Conservation (phyloP, 805 yeast species). For the Starmerella bacillaris region DNA sequence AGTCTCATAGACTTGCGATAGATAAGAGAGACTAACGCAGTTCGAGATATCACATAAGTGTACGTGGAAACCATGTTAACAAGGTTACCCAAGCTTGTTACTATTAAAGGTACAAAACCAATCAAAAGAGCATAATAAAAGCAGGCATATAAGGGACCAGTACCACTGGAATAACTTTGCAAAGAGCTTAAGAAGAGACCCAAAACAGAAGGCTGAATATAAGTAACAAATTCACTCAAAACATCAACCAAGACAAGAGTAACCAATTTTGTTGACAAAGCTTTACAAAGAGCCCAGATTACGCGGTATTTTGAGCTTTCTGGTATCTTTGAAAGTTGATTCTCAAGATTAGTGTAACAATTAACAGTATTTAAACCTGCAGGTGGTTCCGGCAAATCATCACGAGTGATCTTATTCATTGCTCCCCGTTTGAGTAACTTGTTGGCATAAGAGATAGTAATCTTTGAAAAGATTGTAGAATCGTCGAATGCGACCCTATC, state of each 20-base stretch:
- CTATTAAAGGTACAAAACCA: constrained; percentile 14
- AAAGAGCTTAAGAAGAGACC: constrained; percentile 13
- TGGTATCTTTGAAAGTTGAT: constrained; percentile 2
- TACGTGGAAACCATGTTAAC: constrained; percentile 6
- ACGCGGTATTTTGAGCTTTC: constrained; percentile 9
- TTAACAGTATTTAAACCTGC: constrained; percentile 13
- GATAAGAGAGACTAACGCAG: constrained; percentile 39
- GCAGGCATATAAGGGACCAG: constrained; percentile 10
- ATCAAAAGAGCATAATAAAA: constrained; percentile 14
- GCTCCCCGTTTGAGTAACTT: constrained; percentile 11
- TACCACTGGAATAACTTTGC: constrained; percentile 7
- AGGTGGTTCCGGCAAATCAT: constrained; percentile 16
- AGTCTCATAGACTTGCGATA: constrained; percentile 53
- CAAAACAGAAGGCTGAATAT: constrained; percentile 12
- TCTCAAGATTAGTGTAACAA: constrained; percentile 8
- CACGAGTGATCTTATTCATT: constrained; percentile 5
- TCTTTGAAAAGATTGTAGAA: constrained; percentile 12
- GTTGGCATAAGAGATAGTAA: constrained; percentile 12
- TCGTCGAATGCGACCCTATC: constrained; percentile 11
- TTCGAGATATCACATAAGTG: constrained; percentile 12
- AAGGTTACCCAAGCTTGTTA: constrained; percentile 10
- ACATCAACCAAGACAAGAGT: constrained; percentile 8
- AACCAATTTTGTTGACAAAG: constrained; percentile 3
- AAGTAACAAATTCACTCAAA: constrained; percentile 6
- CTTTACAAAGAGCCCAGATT: constrained; percentile 6